These are phyloP conservation scores for Aspergillus pseudoglaucus DNA, from an alignment of 2,329 filamentous ascomycete species.

Conservation along the genomic window DNA sequence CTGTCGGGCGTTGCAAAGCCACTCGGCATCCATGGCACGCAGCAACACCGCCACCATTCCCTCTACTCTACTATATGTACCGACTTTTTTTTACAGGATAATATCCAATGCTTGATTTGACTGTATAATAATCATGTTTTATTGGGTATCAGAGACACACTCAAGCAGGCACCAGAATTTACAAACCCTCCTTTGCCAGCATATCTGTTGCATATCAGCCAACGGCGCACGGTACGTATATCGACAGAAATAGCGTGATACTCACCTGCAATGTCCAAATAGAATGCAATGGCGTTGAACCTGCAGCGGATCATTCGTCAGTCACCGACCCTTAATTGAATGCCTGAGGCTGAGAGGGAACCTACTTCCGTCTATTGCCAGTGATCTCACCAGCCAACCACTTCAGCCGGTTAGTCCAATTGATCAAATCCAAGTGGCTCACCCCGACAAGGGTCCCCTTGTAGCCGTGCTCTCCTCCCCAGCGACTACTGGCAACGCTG, in stretches of 20 bases:
- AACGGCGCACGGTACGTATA: conserved; percentile 2
- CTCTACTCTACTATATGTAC: no score
- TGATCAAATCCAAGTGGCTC: conserved; percentile 59
- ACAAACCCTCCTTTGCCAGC: conserved; percentile 60
- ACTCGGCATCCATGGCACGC: neutral
- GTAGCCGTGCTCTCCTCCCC: conserved; percentile 50
- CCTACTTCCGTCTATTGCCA: conserved; percentile 50
- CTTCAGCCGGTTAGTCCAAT: conserved; percentile 58
- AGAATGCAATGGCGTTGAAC: conserved; percentile 60
- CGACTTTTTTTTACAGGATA: no score
- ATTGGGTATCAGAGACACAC: neutral
- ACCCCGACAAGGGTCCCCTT: conserved; percentile 59
- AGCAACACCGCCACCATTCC: neutral
- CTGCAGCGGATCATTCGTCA: conserved; percentile 24
- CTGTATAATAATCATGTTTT: neutral
- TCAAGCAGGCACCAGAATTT: conserved; percentile 14
- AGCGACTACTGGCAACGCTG: conserved; percentile 52
- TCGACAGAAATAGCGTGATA: conserved; percentile 2
- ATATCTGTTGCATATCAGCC: conserved; percentile 43
- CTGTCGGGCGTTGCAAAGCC: neutral
- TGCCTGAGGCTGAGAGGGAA: no score
- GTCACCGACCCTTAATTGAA: neutral
- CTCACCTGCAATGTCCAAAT: conserved; percentile 59
- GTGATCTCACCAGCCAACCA: conserved; percentile 53
- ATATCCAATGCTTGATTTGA: no score